A percentile compares a stretch with the other conserved stretches of the same genome.
Evolutionary conservation across 495 filamentous ascomycete species (phyloP).

Genomic region (Xylaria scruposa): DNA sequence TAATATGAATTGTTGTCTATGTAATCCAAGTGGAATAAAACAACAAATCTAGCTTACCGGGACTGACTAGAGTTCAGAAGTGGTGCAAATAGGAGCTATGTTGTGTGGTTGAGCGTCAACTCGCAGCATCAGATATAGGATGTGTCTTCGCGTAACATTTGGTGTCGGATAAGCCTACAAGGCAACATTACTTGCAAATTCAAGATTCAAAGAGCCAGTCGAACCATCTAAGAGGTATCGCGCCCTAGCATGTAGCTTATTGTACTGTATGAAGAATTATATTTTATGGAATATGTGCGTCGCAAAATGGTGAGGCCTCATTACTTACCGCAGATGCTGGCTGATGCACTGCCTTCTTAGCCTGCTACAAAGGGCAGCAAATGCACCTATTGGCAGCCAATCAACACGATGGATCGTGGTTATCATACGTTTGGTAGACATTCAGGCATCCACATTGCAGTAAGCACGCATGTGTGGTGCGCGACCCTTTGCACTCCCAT

Average conservation of each 20-base stretch:
- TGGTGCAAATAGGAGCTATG: background rate
- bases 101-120: background rate
- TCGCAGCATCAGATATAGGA: background rate
- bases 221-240: background rate
- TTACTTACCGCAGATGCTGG: background rate
- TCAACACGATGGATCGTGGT: background rate
- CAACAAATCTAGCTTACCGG: background rate
- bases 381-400: background rate
- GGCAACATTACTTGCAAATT: background rate
- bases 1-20: background rate
- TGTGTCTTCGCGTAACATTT: background rate
- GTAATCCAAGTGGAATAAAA: background rate
- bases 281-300: background rate
- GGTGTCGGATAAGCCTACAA: background rate
- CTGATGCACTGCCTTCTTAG: slow-evolving; percentile 15
- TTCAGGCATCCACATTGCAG: background rate
- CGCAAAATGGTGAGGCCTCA: background rate
- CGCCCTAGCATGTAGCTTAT: background rate
- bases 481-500: background rate
- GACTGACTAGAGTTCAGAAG: background rate
- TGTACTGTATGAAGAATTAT: background rate
- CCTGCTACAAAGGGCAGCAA: background rate
- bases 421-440: background rate
- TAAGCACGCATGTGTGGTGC: slow-evolving; percentile 2
- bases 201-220: background rate